These are phyloP conservation scores for Ogataea pini DNA, from an alignment of 805 yeast genomes.

Conservation along the genomic window DNA sequence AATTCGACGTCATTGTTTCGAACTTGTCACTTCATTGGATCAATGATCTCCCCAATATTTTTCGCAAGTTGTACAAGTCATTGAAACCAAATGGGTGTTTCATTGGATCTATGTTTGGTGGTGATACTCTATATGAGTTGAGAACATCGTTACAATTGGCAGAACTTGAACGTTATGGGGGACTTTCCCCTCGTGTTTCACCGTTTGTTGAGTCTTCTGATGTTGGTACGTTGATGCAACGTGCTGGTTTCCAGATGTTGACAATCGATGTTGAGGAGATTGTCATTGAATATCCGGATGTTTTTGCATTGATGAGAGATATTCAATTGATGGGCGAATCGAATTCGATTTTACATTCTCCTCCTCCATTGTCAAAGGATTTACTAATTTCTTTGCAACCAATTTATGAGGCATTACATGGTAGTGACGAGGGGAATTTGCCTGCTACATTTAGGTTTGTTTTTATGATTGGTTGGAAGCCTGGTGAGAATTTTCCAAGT, in stretches of 20 bases:
- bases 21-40: slow-evolving; percentile 82
- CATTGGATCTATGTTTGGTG: slow-evolving; percentile 79
- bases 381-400: slow-evolving; percentile 74
- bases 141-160: slow-evolving; percentile 81
- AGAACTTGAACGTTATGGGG: slow-evolving; percentile 76
- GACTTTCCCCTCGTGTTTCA: slow-evolving; percentile 76
- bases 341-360: slow-evolving; percentile 49
- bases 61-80: slow-evolving; percentile 54
- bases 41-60: slow-evolving; percentile 73
- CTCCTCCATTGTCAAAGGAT: slow-evolving; percentile 54
- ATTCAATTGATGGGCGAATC: slow-evolving; percentile 83
- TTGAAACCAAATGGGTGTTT: slow-evolving; percentile 81
- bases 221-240: slow-evolving; percentile 68
- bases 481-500: slow-evolving; percentile 64
- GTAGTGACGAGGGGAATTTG: slow-evolving; percentile 54
- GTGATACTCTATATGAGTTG: slow-evolving; percentile 81
- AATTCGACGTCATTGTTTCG: slow-evolving; percentile 70
- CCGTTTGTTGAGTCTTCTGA: slow-evolving; percentile 81
- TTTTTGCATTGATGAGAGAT: slow-evolving; percentile 66
- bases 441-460: slow-evolving; percentile 81
- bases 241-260: slow-evolving; percentile 75
- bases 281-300: slow-evolving; percentile 74
- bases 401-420: slow-evolving; percentile 71
- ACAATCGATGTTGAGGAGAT: slow-evolving; percentile 86
- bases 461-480: slow-evolving; percentile 89